Base-by-base conservation (phyloP, 2,329 filamentous ascomycete species). In the Alternaria viburni region DNA sequence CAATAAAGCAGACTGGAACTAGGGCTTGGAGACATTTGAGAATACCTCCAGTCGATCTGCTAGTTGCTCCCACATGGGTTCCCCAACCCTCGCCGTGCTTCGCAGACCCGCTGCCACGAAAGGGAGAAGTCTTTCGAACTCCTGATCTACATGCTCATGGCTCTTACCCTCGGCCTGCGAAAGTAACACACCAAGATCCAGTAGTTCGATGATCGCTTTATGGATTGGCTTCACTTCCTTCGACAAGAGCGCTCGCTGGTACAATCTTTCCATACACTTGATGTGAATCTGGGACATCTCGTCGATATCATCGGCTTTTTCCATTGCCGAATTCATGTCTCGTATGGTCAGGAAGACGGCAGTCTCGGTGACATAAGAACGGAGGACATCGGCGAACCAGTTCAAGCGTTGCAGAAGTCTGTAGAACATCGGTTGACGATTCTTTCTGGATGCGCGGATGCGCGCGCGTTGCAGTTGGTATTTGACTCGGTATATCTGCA, bases 341-440 rank as follows among this genome's bases (percentile, higher is more conserved):
- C 79, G 73, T 2, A 85, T 87, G 21, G 88, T 84, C 0, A 89
- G 87, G 0, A 85, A 86, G 1, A 97, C 84, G 1, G 94, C 91
- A 2, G 93, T 85, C 15, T 89, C 90, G 4, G 89, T 90, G 5
- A 97, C 81, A 74, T 97, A 96, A 9, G 89, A 89, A 71, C 93
- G 90, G 2, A 97, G 73, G 0, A 86, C 88, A 66, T 90, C 90
- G 67, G 88, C 87, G 79, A 97, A 95, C 91, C 92, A 95, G 11
- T 93, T 81, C 4, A 97, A 83, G 54, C 87, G 88, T 28, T 89
- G 88, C 41, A 92, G 88, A 9, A 95, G 81, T 15, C 84, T 81
- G 74, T 87, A 89, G 44, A 62, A 61, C 56, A 72, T 45, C 10
- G 45, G 36, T 2, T 8, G 9, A 7, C 58, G 57, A 8, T 47